Base-by-base conservation (phyloP, 257 asterid species). In the Cruciata laevipes region DNA sequence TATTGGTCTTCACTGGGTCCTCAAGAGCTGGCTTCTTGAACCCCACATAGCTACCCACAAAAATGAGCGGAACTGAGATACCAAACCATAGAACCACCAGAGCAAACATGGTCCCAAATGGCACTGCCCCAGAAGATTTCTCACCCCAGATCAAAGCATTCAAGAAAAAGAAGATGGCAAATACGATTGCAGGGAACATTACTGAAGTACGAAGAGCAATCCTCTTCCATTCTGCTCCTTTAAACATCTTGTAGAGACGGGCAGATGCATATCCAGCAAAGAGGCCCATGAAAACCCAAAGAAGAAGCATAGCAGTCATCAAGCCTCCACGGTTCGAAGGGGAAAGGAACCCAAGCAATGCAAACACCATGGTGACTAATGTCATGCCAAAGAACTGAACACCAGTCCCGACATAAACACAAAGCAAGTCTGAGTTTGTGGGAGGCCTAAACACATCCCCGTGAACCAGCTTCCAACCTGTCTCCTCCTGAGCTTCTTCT, bases 391-490 rank as follows among this genome's bases (percentile, higher is more conserved):
- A 78, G 80, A 85, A 87, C 74, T 85, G 97, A 64, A 89, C 89
- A 64, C 96, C 95, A 13, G 95, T 87, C n/a, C 96, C 97, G 7
- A 87, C 96, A 73, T 82, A 82, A 37, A 90, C 87, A 56, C 97
- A 90, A 37, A 90, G 85, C 76, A 86, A 72, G 72, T 88, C 92
- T 8, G 97, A 84, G 86, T 88, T 88, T 25, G 77, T 71, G 69
- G 96, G 96, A 69, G 97, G 85, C 76, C 97, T 81, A 79, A 90
- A 90, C 69, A 90, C 92, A 73, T 88, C 97, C 70, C 95, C 97
- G 30, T 90, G 97, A 64, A 90, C 96, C 74, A 90, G 72, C 79
- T 90, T 90, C 97, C 97, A 90, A n/a, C 97, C 97, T 1, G 97
- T 90, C 78, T 87, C 95, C 80, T 89, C 95, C 76, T 87, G 97